A percentile compares a stretch with the other conserved stretches of the same genome.
Conservation (phyloP, 2,329 filamentous ascomycete genomes). For the Claviceps sp. region DNA sequence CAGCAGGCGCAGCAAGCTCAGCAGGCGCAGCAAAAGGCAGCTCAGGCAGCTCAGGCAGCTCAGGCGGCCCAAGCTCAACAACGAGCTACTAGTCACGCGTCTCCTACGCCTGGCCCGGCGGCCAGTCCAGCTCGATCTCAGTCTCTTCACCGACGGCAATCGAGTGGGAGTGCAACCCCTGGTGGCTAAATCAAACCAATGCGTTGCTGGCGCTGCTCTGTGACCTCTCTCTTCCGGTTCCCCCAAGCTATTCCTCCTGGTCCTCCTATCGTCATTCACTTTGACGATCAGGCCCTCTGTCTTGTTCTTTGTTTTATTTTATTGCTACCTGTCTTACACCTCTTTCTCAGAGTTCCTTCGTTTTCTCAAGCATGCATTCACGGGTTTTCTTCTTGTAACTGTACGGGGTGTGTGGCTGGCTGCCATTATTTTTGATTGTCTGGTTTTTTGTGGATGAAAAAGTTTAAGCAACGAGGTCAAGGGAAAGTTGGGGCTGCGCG, state of each 20-base stretch:
- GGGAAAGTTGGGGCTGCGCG: too few relatives aligned
- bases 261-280: neutral
- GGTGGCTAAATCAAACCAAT: neutral
- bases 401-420: neutral
- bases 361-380: neutral
- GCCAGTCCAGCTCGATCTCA: constrained; percentile 11
- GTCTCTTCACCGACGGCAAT: constrained; percentile 17
- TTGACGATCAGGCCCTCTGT: neutral
- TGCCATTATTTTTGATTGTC: too few relatives aligned
- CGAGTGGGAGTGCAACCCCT: constrained; percentile 26
- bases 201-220: neutral
- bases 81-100: constrained; percentile 13
- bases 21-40: constrained; percentile 10
- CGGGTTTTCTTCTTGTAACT: neutral
- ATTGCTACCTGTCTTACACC: neutral
- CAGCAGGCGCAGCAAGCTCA: constrained; percentile 17
- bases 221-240: neutral
- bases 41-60: constrained; percentile 13
- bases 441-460: neutral
- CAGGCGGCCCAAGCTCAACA: constrained; percentile 18
- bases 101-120: constrained; percentile 10
- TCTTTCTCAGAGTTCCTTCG: neutral
- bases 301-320: neutral
- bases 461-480: neutral
- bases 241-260: too few relatives aligned